Evolutionary conservation across 139 green algal genomes (phyloP), one percentile per base, ranked within the genome.

Genomic region (Marvania coccoides): DNA sequence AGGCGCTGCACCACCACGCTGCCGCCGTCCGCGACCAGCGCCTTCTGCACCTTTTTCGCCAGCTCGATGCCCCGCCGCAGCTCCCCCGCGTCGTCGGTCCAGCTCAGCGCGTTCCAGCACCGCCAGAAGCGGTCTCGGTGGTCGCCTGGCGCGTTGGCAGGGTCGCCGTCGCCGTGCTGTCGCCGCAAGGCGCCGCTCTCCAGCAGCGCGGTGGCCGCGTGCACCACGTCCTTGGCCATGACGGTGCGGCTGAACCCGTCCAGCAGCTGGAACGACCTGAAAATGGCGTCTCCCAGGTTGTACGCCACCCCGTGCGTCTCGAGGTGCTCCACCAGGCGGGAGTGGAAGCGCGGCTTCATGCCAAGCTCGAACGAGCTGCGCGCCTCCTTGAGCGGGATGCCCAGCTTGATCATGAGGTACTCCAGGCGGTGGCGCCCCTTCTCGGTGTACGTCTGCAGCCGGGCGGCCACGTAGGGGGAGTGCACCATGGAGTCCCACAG

Each of bases 401-500:
- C 91, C 63, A 95, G 83, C 59, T 84, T 73, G 4, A 71, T 86
- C 14, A 97, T 70, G 58, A 97, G 71, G 28, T 84, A 70, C 33
- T 88, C 51, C 45, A 97, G 59, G 15, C 77, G 59, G 9, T 84
- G 36, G 4, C 69, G 63, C 1, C 91, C 91, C 12, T 80, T 78
- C 29, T 92, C 83, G 70, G 80, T 87, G 83, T 95, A 66, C 58
- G 90, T 88, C 61, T 91, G 84, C 63, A 97, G 71, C 28, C 82
- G 75, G 8, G 82, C 71, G 2, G 88, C 87, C 5, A 96, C 81
- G 46, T 96, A 95, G 4, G 79, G 56, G 1, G 76, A 87, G 81
- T 92, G 81, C 67, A 81, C 9, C 71, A 97, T 84, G 34, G 87
- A 65, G 0, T 97, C 90, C 51, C 84, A 87, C 58, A 98, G 80